These are phyloP conservation scores for Domatiomyces globalis DNA, from an alignment of 2,329 filamentous ascomycete genomes.

Conservation along the genomic window DNA sequence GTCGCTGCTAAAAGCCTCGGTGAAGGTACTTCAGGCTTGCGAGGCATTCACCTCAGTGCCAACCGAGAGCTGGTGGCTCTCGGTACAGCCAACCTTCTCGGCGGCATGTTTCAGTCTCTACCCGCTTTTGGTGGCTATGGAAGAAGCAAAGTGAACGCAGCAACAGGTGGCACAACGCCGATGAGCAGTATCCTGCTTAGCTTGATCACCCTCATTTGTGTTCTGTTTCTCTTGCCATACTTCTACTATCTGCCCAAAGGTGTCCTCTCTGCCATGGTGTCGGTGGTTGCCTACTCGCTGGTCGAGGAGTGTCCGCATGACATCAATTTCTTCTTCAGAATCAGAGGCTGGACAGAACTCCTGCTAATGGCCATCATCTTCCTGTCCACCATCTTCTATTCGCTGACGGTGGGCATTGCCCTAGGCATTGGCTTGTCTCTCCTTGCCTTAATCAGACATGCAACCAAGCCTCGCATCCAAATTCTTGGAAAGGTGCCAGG, in stretches of 20 bases:
- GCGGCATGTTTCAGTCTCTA: conserved; percentile 80
- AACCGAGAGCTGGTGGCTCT: conserved; percentile 90
- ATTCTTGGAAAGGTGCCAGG: conserved; percentile 82
- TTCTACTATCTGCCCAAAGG: conserved; percentile 97
- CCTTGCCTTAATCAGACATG: conserved; percentile 76
- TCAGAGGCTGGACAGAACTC: conserved; percentile 75
- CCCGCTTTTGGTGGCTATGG: conserved; percentile 95
- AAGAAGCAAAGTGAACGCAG: conserved; percentile 84
- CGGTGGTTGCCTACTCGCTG: conserved; percentile 83
- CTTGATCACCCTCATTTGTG: conserved; percentile 64
- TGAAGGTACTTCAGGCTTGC: conserved; percentile 49
- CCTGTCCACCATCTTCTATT: conserved; percentile 84
- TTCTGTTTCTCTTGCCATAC: conserved; percentile 71
- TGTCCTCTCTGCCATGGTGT: conserved; percentile 84
- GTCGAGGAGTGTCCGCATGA: conserved; percentile 93
- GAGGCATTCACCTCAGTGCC: conserved; percentile 68
- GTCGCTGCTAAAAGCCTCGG: conserved; percentile 87
- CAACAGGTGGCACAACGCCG: conserved; percentile 79
- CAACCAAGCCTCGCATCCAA: conserved; percentile 84
- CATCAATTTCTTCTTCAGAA: conserved; percentile 72
- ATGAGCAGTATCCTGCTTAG: conserved; percentile 87
- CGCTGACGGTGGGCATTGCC: conserved; percentile 81
- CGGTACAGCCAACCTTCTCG: conserved; percentile 79
- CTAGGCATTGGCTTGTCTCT: conserved; percentile 85
- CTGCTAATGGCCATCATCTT: conserved; percentile 83